Conservation (phyloP, 148 eudicot species). For the Chenopodium formosanum region DNA sequence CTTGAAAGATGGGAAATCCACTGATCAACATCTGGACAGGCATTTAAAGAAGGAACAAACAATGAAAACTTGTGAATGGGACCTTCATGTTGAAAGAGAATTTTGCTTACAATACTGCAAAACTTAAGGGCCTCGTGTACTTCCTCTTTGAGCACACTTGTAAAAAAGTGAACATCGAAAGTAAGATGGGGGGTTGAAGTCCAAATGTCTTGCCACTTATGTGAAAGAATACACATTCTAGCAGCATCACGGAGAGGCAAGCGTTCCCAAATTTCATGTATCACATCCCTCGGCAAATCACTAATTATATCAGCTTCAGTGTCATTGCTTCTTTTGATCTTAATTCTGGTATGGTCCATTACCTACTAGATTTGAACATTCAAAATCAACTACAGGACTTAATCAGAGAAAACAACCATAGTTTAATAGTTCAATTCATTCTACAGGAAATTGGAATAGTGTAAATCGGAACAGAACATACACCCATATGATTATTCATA, state of each 20-base stretch:
- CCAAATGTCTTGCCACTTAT: constrained; percentile 32
- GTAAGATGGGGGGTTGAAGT: constrained; percentile 20
- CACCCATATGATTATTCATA: background rate
- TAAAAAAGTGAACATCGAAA: constrained; percentile 19
- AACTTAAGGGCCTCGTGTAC: background rate
- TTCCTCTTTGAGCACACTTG: background rate
- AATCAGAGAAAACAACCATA: background rate
- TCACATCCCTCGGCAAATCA: constrained; percentile 21
- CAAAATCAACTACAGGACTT: background rate
- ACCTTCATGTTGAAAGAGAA: constrained; percentile 30
- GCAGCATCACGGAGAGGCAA: constrained; percentile 33
- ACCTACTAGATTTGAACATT: background rate
- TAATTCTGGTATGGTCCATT: background rate
- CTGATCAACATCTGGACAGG: constrained; percentile 12
- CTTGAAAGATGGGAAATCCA: constrained; percentile 32
- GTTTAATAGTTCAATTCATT: too few relatives aligned
- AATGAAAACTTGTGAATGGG: constrained; percentile 20
- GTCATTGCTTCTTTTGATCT: background rate
- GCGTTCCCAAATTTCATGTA: constrained; percentile 19
- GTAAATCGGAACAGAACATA: background rate
- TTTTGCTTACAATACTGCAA: constrained; percentile 24
- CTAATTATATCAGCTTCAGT: constrained; percentile 13
- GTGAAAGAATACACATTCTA: constrained; percentile 27
- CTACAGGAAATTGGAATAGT: background rate
- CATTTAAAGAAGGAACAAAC: background rate